Percentiles rank a stretch among this genome's conserved stretches.
phyloP scores from a whole-genome alignment of 345 rosid genomes.

The Alliaria petiolata region DNA sequence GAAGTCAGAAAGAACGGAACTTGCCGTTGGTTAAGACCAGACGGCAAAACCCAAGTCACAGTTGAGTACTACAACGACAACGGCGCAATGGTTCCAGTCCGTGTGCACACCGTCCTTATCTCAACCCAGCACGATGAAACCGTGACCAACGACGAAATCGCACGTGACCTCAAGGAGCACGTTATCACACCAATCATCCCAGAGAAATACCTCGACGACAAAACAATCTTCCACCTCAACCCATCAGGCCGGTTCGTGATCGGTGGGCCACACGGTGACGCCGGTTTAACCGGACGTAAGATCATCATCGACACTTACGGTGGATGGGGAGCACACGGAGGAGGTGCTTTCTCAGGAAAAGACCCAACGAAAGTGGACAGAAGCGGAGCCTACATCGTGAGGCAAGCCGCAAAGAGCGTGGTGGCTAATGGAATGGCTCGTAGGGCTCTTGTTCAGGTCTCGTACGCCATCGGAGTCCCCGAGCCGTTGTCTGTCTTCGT shows the following conservation, averaged over 20 bases:
- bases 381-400: slow-evolving; percentile 37
- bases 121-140: slow-evolving; percentile 41
- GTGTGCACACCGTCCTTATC: slow-evolving; percentile 38
- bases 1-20: slow-evolving; percentile 40
- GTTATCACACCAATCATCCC: slow-evolving; percentile 38
- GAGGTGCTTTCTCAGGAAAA: slow-evolving; percentile 38
- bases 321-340: slow-evolving; percentile 42
- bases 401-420: slow-evolving; percentile 38
- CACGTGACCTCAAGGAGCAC: slow-evolving; percentile 37
- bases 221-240: slow-evolving; percentile 41
- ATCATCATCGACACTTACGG: slow-evolving; percentile 39
- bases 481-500: slow-evolving; percentile 39
- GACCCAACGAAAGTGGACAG: slow-evolving; percentile 40
- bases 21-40: slow-evolving; percentile 38
- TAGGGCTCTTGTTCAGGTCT: slow-evolving; percentile 37
- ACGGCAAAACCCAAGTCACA: slow-evolving; percentile 40
- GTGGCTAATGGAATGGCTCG: slow-evolving; percentile 39
- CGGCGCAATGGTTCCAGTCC: slow-evolving; percentile 37
- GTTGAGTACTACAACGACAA: slow-evolving; percentile 38
- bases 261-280: slow-evolving; percentile 40
- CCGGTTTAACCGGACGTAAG: slow-evolving; percentile 42
- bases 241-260: slow-evolving; percentile 40
- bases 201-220: slow-evolving; percentile 36
- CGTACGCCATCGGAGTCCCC: slow-evolving; percentile 40
- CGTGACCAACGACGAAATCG: slow-evolving; percentile 42